Evolutionary conservation across 208 protist species (phyloP).

Genomic region (Tritrichomonas musculus): DNA sequence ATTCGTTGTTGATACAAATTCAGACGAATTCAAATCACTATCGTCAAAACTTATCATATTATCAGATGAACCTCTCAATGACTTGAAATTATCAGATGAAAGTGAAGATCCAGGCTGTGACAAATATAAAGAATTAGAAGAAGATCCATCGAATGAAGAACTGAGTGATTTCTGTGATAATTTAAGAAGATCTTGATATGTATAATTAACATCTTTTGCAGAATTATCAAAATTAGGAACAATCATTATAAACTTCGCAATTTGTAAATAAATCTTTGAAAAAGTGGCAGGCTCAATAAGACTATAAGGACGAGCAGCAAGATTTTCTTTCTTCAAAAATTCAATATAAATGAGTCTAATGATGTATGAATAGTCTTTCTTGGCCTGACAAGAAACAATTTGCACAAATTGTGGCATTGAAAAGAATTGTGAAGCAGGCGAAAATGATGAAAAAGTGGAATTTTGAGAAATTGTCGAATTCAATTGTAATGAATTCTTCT

Average conservation of each 20-base stretch:
- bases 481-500: too few relatives aligned
- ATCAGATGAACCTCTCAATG: too few relatives aligned
- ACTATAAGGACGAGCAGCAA: not conserved
- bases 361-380: not conserved
- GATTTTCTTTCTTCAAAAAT: not conserved
- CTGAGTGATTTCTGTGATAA: too few relatives aligned
- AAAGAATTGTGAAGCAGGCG: not conserved
- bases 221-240: not conserved
- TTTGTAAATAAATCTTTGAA: not conserved
- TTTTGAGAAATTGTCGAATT: too few relatives aligned
- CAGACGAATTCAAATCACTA: too few relatives aligned
- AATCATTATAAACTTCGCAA: not conserved
- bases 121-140: too few relatives aligned
- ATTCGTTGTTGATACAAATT: too few relatives aligned
- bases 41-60: not conserved
- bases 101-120: too few relatives aligned
- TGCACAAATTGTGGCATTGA: not conserved
- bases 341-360: not conserved
- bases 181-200: not conserved
- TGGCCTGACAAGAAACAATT: not conserved
- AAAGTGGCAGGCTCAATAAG: not conserved
- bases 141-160: too few relatives aligned
- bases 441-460: too few relatives aligned
- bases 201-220: not conserved
- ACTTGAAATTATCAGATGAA: too few relatives aligned